phyloP scores from a whole-genome alignment of 164 flowering plant species.

The Vitis riparia region DNA sequence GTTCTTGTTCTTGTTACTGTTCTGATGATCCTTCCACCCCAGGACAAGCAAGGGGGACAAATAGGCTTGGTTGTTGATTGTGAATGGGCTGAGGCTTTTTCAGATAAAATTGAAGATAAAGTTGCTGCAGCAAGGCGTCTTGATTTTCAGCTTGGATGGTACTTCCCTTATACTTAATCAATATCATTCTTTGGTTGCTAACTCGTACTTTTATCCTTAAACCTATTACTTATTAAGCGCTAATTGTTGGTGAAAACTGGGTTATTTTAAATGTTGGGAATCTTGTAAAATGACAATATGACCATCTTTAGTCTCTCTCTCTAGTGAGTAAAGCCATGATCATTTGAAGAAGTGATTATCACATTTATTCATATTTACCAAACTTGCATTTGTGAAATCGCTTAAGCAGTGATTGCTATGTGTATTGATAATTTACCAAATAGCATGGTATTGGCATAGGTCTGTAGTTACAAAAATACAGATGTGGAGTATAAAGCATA shows the following conservation, averaged over 20 bases:
- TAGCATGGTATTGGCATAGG: no score
- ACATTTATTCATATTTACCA: no score
- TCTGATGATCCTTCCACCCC: background rate
- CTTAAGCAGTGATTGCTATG: no score
- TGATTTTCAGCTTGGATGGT: conserved; percentile 95
- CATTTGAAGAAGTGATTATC: no score
- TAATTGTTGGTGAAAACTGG: background rate
- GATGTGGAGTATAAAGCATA: no score
- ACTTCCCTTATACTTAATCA: conserved; percentile 4
- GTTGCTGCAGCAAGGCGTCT: conserved; percentile 76
- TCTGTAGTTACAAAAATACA: no score
- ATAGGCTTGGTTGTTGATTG: conserved; percentile 79
- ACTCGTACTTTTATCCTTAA: background rate
- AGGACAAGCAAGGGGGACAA: conserved; percentile 84
- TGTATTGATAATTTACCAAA: no score
- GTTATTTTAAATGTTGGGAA: background rate
- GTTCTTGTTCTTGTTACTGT: background rate
- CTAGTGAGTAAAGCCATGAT: no score
- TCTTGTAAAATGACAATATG: no score
- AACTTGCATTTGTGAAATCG: no score
- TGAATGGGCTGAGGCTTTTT: conserved; percentile 93
- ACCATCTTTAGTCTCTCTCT: no score
- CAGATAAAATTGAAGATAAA: conserved; percentile 66
- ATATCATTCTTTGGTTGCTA: no score
- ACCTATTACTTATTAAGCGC: background rate